phyloP scores from a whole-genome alignment of 2,329 filamentous ascomycete species.

The Penicillium brevicompactum region DNA sequence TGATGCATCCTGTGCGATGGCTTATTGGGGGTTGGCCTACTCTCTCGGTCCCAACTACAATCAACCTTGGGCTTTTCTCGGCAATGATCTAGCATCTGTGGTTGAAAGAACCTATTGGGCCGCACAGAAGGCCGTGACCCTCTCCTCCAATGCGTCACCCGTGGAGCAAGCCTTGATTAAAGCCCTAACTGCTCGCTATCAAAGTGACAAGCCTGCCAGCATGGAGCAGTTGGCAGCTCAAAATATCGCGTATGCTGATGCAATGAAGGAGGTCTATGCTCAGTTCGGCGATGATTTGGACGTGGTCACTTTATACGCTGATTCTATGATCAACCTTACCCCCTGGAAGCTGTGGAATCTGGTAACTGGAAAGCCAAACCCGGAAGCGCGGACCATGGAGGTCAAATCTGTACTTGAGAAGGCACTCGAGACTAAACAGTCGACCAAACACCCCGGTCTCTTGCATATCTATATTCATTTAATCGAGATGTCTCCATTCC shows the following conservation, averaged over 20 bases:
- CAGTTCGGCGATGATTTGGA: slow-evolving; percentile 61
- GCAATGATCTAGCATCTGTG: slow-evolving; percentile 58
- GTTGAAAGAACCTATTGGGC: slow-evolving; percentile 54
- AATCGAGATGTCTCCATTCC: slow-evolving; percentile 72
- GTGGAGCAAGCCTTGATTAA: slow-evolving; percentile 65
- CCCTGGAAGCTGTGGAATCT: slow-evolving; percentile 68
- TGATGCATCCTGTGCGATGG: slow-evolving; percentile 41
- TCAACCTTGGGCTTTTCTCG: slow-evolving; percentile 75
- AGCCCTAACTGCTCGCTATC: slow-evolving; percentile 65
- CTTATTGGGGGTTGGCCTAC: slow-evolving; percentile 57
- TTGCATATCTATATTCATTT: slow-evolving; percentile 77
- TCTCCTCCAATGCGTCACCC: slow-evolving; percentile 42
- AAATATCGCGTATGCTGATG: slow-evolving; percentile 63
- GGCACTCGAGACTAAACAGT: slow-evolving; percentile 55
- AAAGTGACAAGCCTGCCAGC: slow-evolving; percentile 49
- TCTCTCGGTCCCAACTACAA: slow-evolving; percentile 76
- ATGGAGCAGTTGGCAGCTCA: slow-evolving; percentile 53
- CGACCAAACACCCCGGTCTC: slow-evolving; percentile 65
- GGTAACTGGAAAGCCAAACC: slow-evolving; percentile 57
- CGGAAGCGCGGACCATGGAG: slow-evolving; percentile 60
- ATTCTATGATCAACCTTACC: slow-evolving; percentile 66
- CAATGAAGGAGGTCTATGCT: slow-evolving; percentile 60
- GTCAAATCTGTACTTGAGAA: slow-evolving; percentile 61
- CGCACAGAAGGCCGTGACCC: slow-evolving; percentile 46
- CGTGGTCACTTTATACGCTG: slow-evolving; percentile 64